Base-by-base conservation (phyloP, 1,284 basidiomycete genomes). In the Pyrrhoderma lamaoense region DNA sequence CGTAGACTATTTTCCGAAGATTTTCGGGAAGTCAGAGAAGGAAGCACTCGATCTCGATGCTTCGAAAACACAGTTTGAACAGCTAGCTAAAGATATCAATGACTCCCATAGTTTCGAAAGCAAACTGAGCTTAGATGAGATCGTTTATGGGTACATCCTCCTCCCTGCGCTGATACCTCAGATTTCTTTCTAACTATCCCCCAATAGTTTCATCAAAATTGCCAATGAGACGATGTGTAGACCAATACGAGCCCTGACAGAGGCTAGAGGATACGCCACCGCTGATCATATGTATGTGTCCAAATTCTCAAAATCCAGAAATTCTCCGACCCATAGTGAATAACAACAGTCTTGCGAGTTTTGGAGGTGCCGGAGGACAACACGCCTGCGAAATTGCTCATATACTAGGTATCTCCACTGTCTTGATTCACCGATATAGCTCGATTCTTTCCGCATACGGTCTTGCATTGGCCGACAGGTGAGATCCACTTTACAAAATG, bases 201-300 rank as follows among this genome's bases (percentile, higher is more conserved):
- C 37, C 54, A 43, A 59, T 47, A 88, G 86, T 1, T 94, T 93
- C 65, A 87, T 94, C 70, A 90, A 90, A 61, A 87, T 93, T n/a
- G 90, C 90, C 9, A 93, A 93, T 57, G 90, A 93, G 69, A 90
- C 89, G 0, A 96, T 96, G 93, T 88, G 85, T 59, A 73, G 93
- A 42, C 94, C 93, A 1, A 96, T 97, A 55, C 81, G 93, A 5
- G 85, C 93, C 1, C 67, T 97, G 55, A 97, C 93, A 0, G 94
- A 95, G 67, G 92, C 89, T 1, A 73, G 90, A 44, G 93, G 94
- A 3, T 83, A 92, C 65, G 86, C 88, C 2, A 88, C 89, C 0
- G 78, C 80, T 1, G 85, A 82, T 61, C 94, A 97, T 63, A 78
- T 92, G 81, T 85, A 63, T 38, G 76, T 63, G 14, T 22, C n/a